Percentiles rank a stretch among this genome's conserved stretches.
These are phyloP conservation scores for Phanerochaete sordida DNA, from an alignment of 768 basidiomycete genomes.

Conservation along the genomic window DNA sequence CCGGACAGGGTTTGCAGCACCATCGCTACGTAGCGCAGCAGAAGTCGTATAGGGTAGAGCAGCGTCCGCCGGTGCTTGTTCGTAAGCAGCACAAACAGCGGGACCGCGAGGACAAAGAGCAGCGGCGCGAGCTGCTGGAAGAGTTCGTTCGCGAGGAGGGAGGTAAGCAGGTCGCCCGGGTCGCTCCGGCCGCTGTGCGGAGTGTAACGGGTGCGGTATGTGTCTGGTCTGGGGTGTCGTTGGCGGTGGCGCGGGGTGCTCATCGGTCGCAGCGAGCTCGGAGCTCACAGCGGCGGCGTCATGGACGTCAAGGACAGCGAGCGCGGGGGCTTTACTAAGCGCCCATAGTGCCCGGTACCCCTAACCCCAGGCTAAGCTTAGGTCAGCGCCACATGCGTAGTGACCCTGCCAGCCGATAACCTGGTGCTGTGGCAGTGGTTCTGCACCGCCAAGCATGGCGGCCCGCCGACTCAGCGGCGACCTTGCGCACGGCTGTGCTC, in stretches of 20 bases:
- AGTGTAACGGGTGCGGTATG: background rate
- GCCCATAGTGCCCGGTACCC: too few species aligned
- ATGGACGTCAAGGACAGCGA: conserved; percentile 1
- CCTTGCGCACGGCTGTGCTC: too few species aligned
- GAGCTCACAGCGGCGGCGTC: conserved; percentile 3
- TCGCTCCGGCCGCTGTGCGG: too few species aligned
- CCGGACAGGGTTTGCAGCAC: conserved; percentile 57
- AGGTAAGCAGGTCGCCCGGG: background rate
- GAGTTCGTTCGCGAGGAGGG: conserved; percentile 17
- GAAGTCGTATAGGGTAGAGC: background rate
- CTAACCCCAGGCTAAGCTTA: too few species aligned
- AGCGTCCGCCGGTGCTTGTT: conserved; percentile 20
- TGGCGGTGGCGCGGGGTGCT: background rate
- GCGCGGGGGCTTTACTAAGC: too few species aligned
- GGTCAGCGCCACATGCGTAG: too few species aligned
- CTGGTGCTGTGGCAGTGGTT: too few species aligned
- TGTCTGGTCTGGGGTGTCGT: background rate
- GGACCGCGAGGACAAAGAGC: conserved; percentile 45
- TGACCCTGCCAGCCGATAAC: too few species aligned
- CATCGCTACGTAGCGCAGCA: conserved; percentile 35
- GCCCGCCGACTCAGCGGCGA: too few species aligned
- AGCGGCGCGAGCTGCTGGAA: conserved; percentile 60
- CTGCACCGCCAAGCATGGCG: too few species aligned
- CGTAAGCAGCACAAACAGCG: conserved; percentile 30
- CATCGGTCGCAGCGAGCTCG: conserved; percentile 1